Conservation (phyloP, 1,139 yeast genomes). For the Hyphopichia burtonii region DNA sequence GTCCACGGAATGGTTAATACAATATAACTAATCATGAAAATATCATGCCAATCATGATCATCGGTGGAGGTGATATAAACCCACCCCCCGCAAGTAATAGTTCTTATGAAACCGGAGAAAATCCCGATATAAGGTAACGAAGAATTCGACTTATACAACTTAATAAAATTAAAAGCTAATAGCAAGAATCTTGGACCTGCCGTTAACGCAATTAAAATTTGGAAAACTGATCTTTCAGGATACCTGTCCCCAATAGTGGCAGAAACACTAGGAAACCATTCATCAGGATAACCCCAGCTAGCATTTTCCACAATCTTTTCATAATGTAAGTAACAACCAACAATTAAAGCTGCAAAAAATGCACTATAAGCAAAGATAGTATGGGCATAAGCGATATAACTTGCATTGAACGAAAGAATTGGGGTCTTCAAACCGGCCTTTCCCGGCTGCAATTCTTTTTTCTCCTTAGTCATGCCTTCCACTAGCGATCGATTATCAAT, state of each 20-base stretch:
- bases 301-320: constrained; percentile 86
- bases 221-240: constrained; percentile 93
- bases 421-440: background rate
- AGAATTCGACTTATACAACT: constrained; percentile 37
- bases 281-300: constrained; percentile 88
- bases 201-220: constrained; percentile 74
- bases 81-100: constrained; percentile 98
- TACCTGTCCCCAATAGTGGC: constrained; percentile 96
- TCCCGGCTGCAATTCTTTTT: background rate
- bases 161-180: constrained; percentile 57
- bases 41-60: constrained; percentile 94
- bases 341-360: constrained; percentile 67
- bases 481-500: no score
- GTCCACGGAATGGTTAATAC: constrained; percentile 93
- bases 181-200: constrained; percentile 85
- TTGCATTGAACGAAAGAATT: constrained; percentile 50
- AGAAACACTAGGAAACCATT: constrained; percentile 97
- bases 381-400: constrained; percentile 67
- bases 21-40: constrained; percentile 89
- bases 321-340: constrained; percentile 76
- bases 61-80: constrained; percentile 95
- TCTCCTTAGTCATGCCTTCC: no score
- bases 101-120: constrained; percentile 69
- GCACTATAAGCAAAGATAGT: constrained; percentile 69
- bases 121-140: constrained; percentile 43